Base-by-base conservation (phyloP, 2,329 filamentous ascomycete genomes). In the Simplicillium aogashimaense region DNA sequence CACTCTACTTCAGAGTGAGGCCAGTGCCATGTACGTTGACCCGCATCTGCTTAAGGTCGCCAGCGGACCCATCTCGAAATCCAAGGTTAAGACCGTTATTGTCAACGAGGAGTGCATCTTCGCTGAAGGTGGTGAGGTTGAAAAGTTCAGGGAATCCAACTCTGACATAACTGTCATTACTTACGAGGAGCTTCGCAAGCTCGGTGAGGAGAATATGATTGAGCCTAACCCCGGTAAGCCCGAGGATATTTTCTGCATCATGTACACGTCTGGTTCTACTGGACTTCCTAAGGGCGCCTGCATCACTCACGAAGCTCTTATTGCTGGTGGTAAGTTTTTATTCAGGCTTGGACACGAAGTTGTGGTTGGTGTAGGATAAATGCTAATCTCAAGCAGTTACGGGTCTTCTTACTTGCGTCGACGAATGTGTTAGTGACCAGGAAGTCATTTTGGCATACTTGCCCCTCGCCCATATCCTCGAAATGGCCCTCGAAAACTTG, bases 401-500 rank as follows among this genome's bases (percentile, higher is more conserved):
- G 36, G 92, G 92, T 58, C 77, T 95, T 35, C 77, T 82, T 55
- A 74, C 75, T 33, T 80, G 86, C 45, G 80, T 97, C 36, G 85
- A 84, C 16, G 78, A 82, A 43, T 83, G 83, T 53, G 76, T 97
- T 37, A 82, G 81, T 44, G 79, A 83, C 43, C 78, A 74, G 35
- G 92, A 98, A 51, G 75, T 76, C 35, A 71, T 97, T 34, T 74
- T 98, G 35, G 87, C 89, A 16, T 98, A 97, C 61, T 77, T 98
- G 12, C 92, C 92, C 2, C 80, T 94, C 39, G 89, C 92, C 2
- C 92, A 98, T 58, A 97, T 97, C 53, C 80, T 98, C 53, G 92
- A 98, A 63, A 92, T 95, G 62, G 84, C 90, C 43, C 86, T 98
- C 49, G 92, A 98, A 65, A 95, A 94, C 59, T 70, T 90, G 7